phyloP scores from a whole-genome alignment of 371 early-diverging fungal genomes.

The Mortierella sp. region DNA sequence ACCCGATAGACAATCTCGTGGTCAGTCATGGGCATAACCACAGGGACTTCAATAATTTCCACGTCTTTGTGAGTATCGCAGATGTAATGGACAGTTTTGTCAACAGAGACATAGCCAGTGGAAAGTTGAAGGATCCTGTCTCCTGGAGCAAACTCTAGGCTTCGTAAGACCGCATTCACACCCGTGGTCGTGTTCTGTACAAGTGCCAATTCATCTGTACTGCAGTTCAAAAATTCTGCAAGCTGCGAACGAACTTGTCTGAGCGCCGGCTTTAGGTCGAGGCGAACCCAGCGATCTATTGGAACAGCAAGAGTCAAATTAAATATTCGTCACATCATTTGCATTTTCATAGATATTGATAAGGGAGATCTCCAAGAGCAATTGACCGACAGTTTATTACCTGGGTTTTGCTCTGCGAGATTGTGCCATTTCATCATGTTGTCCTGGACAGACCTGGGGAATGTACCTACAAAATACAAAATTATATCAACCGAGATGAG shows the following conservation, averaged over 20 bases:
- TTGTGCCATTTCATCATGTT: conserved; percentile 48
- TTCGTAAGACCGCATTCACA: conserved; percentile 60
- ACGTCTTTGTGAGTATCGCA: conserved; percentile 51
- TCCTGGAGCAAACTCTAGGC: conserved; percentile 54
- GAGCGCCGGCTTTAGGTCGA: conserved; percentile 33
- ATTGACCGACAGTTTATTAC: conserved; percentile 5
- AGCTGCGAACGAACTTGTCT: conserved; percentile 31
- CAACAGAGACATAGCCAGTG: conserved; percentile 66
- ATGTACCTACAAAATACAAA: conserved; percentile 27
- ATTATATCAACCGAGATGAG: not conserved
- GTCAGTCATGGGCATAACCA: conserved; percentile 48
- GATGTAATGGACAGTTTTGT: conserved; percentile 55
- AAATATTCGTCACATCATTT: not conserved
- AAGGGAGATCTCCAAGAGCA: not conserved
- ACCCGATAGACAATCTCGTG: conserved; percentile 55
- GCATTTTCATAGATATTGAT: not conserved
- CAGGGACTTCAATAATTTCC: conserved; percentile 40
- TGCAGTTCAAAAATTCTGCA: conserved; percentile 55
- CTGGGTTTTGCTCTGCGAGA: conserved; percentile 37
- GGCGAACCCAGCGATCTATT: conserved; percentile 43
- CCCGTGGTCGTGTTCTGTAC: conserved; percentile 63
- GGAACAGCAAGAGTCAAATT: not conserved
- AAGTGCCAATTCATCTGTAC: conserved; percentile 59
- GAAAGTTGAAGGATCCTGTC: conserved; percentile 59
- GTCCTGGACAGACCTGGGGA: conserved; percentile 39